These are phyloP conservation scores for Hyaloperonospora brassicae DNA, from an alignment of 352 stramenopile genomes.

Conservation along the genomic window DNA sequence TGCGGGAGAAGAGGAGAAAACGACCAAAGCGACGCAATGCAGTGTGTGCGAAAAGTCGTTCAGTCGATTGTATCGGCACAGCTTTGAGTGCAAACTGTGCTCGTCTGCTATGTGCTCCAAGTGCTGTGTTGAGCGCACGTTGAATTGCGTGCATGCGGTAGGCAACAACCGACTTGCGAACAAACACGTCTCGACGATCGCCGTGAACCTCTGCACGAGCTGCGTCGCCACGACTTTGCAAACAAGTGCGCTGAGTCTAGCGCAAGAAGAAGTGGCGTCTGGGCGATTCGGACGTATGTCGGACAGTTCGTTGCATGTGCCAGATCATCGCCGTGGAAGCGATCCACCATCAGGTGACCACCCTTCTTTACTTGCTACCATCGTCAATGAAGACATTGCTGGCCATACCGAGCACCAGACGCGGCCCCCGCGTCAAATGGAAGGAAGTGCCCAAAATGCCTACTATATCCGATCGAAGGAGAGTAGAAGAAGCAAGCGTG, in stretches of 20 bases:
- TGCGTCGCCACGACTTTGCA: slow-evolving; percentile 27
- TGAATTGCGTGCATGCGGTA: slow-evolving; percentile 33
- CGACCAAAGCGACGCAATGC: slow-evolving; percentile 23
- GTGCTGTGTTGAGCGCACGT: slow-evolving; percentile 32
- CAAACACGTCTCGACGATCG: slow-evolving; percentile 31
- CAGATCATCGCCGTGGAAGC: slow-evolving; percentile 11
- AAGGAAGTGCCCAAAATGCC: slow-evolving; percentile 9
- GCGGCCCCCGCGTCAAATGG: slow-evolving; percentile 17
- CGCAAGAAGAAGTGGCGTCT: slow-evolving; percentile 30
- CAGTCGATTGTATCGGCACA: slow-evolving; percentile 25
- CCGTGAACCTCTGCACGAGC: slow-evolving; percentile 34
- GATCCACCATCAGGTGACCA: slow-evolving; percentile 8
- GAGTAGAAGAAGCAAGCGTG: slow-evolving; percentile 12
- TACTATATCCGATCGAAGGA: slow-evolving; percentile 6
- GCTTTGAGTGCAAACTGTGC: slow-evolving; percentile 39
- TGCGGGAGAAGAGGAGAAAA: slow-evolving; percentile 16
- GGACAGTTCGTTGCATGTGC: slow-evolving; percentile 2
- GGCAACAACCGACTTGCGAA: slow-evolving; percentile 20
- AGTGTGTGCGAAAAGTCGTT: slow-evolving; percentile 40
- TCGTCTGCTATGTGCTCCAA: slow-evolving; percentile 37
- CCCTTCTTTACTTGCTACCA: slow-evolving; percentile 19
- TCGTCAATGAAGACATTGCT: slow-evolving; percentile 27
- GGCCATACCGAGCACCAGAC: slow-evolving; percentile 16
- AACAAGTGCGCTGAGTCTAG: slow-evolving; percentile 38
- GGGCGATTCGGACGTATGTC: slow-evolving; percentile 26